phyloP scores from a whole-genome alignment of 148 eudicot genomes.

The Linanthus parryae region DNA sequence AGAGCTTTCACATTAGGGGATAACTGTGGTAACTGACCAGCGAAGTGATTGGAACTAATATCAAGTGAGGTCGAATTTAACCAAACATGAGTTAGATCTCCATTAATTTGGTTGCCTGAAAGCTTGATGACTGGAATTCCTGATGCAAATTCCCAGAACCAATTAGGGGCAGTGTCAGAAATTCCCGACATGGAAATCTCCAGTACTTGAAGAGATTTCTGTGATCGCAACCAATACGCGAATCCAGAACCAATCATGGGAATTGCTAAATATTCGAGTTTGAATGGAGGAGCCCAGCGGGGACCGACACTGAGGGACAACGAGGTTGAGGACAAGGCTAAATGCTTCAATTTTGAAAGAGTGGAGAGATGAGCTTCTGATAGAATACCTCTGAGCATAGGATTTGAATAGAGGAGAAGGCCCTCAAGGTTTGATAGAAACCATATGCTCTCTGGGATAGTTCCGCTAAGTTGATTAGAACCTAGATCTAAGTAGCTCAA shows the following conservation, averaged over 20 bases:
- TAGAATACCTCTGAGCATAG: conserved; percentile 10
- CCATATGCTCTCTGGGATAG: conserved; percentile 11
- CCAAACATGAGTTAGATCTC: too few species aligned
- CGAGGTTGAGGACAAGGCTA: conserved; percentile 5
- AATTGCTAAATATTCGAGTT: conserved; percentile 11
- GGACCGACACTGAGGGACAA: conserved; percentile 17
- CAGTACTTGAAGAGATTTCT: conserved; percentile 6
- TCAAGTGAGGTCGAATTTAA: too few species aligned
- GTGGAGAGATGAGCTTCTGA: conserved; percentile 15
- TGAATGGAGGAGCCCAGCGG: conserved; percentile 28
- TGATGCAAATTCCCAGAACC: conserved; percentile 12
- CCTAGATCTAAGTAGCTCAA: not conserved
- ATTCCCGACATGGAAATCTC: conserved; percentile 16
- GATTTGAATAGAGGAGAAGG: conserved; percentile 5
- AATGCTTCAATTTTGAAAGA: conserved; percentile 12
- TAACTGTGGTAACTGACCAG: too few species aligned
- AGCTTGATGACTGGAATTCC: not conserved
- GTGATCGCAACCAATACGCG: conserved; percentile 23
- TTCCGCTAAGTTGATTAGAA: conserved; percentile 2
- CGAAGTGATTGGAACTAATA: too few species aligned
- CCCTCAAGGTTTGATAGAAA: conserved; percentile 9
- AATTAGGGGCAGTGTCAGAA: conserved; percentile 8
- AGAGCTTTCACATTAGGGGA: too few species aligned
- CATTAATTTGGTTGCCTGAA: too few species aligned
- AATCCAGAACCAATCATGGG: conserved; percentile 13